Percentiles rank a stretch among this genome's conserved stretches.
Conservation (phyloP, 179 eudicot species). For the Spinacia oleracea region DNA sequence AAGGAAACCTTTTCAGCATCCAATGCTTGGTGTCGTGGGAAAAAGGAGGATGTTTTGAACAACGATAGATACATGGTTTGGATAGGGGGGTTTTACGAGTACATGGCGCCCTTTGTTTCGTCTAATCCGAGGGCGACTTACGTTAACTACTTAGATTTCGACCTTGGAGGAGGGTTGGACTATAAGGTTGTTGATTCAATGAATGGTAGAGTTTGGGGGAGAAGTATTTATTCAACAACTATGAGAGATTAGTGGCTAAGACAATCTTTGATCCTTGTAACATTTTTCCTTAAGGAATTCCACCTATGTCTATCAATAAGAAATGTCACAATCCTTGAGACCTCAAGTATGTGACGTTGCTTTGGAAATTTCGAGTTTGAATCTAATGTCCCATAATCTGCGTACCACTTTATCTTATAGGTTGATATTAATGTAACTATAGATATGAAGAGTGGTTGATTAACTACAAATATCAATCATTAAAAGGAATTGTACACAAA, state of each 20-base stretch:
- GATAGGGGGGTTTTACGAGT: neutral
- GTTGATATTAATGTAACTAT: no score
- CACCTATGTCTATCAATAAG: constrained; percentile 23
- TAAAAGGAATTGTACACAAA: no score
- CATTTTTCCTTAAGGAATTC: constrained; percentile 56
- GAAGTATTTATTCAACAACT: neutral
- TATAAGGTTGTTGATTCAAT: no score
- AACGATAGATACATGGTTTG: neutral
- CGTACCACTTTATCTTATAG: no score
- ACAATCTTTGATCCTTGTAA: constrained; percentile 52
- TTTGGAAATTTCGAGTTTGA: no score
- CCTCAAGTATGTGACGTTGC: no score
- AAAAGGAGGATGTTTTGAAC: neutral
- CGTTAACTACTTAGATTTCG: neutral
- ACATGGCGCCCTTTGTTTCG: neutral
- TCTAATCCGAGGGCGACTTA: neutral
- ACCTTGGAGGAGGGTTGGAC: neutral
- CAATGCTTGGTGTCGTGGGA: neutral
- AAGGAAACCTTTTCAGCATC: neutral
- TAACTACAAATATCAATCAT: no score
- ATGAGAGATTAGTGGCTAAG: constrained; percentile 31
- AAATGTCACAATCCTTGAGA: neutral
- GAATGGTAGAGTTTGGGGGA: neutral
- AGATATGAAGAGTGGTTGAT: no score
- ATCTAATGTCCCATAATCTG: no score